phyloP scores from a whole-genome alignment of 1,284 basidiomycete species.

The Apiotrichum veenhuisii region DNA sequence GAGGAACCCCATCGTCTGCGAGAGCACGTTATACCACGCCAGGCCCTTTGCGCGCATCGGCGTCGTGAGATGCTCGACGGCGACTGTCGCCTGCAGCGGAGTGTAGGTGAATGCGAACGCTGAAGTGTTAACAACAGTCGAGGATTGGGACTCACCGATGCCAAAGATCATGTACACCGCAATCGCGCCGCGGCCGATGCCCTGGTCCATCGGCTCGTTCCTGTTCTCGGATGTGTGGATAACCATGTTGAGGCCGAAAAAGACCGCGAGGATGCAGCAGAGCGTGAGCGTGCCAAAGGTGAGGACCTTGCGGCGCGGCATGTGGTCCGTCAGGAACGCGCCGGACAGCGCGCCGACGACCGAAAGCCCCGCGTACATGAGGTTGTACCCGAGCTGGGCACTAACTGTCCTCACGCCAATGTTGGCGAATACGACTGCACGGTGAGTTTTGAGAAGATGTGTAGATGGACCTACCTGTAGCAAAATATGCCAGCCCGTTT shows the following conservation, averaged over 20 bases:
- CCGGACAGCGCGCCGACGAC: slow-evolving; percentile 51
- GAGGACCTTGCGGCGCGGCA: slow-evolving; percentile 10
- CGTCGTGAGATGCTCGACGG: slow-evolving; percentile 58
- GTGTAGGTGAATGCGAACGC: slow-evolving; percentile 38
- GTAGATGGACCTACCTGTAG: no score
- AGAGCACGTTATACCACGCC: slow-evolving; percentile 48
- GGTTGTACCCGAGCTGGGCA: slow-evolving; percentile 54
- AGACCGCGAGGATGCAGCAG: not conserved
- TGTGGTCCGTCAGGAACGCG: slow-evolving; percentile 11
- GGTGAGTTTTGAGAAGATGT: no score
- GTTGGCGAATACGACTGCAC: slow-evolving; percentile 30
- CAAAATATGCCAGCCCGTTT: slow-evolving; percentile 52
- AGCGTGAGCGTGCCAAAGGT: slow-evolving; percentile 15
- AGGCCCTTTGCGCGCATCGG: slow-evolving; percentile 62
- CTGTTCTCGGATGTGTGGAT: not conserved
- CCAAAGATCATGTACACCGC: slow-evolving; percentile 5
- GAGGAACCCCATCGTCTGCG: slow-evolving; percentile 56
- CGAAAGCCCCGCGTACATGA: slow-evolving; percentile 56
- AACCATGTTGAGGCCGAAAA: slow-evolving; percentile 1
- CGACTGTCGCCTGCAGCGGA: slow-evolving; percentile 56
- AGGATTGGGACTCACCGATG: not conserved
- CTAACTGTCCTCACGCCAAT: slow-evolving; percentile 21
- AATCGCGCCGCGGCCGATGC: not conserved
- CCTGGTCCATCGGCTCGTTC: not conserved
- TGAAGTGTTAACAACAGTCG: not conserved